Base-by-base conservation (phyloP, 148 eudicot species). In the Mesembryanthemum crystallinum region DNA sequence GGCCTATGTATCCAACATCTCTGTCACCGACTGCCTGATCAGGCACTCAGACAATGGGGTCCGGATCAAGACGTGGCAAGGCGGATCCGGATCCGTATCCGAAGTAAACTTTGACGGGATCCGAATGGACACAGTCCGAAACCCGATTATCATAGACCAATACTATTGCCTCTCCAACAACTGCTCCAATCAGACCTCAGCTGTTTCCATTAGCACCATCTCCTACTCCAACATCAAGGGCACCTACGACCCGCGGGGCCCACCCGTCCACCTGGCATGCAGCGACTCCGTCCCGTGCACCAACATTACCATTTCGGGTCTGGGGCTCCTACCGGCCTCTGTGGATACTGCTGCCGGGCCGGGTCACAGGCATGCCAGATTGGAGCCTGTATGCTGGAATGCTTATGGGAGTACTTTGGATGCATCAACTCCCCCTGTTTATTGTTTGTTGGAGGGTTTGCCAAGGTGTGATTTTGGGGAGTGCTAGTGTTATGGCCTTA, bases 61-160 rank as follows among this genome's bases (percentile, higher is more conserved):
- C 8, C 87, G 98, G 18, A 90, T 92, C 85, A 95, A 95, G 73
- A 95, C 98, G 37, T 95, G 94, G 97, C 98, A 95, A 82, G 97
- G 98, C 1, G 98, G 98, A n/a, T 92, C 79, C 0, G 98, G 98
- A 62, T 73, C 90, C 1, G 98, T 95, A 5, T 89, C 96, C 1
- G 83, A 71, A 13, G 83, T 95, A 10, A 82, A 76, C 28, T 95
- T 90, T 63, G 76, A 72, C 27, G 84, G 83, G 72, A 91, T 95
- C 80, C 90, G 64, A 52, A 92, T 95, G 98, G 96, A 92, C 78
- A 84, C 83, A 0, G 97, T 92, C 15, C 85, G 97, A 32, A 95
- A 95, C 80, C 98, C 98, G 0, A 88, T 95, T 39, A 89, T 89
- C 10, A 88, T 95, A 43, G 98, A 95, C 84, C 98, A 95, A 57